Conservation (phyloP, 768 basidiomycete species). For the Myochromella boudieri region DNA sequence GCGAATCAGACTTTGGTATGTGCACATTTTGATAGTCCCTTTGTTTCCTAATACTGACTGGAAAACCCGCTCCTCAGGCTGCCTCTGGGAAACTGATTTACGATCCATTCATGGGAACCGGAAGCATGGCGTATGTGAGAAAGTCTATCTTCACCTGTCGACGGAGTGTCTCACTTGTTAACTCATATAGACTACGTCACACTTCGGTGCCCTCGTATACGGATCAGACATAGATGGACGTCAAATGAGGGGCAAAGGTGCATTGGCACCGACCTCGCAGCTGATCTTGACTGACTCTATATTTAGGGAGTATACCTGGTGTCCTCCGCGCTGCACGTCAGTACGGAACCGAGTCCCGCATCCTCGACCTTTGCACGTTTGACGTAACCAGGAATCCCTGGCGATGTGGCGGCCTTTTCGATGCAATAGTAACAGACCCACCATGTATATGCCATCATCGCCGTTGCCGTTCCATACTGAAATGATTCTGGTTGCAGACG, state of each 20-base stretch:
- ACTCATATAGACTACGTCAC: constrained; percentile 69
- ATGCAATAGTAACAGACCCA: constrained; percentile 93
- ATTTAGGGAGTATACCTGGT: constrained; percentile 54
- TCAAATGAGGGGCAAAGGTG: constrained; percentile 94
- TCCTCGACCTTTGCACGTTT: constrained; percentile 87
- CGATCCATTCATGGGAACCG: constrained; percentile 94
- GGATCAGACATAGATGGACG: constrained; percentile 98
- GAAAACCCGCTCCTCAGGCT: constrained; percentile 46
- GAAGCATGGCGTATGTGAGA: constrained; percentile 92
- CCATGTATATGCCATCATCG: constrained; percentile 62
- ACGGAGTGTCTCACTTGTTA: background rate
- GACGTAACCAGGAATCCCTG: constrained; percentile 91
- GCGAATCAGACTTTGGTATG: constrained; percentile 89
- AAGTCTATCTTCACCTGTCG: constrained; percentile 17
- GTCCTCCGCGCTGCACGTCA: constrained; percentile 79
- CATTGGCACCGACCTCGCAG: constrained; percentile 10
- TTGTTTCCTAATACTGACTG: background rate
- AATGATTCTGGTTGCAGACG: constrained; percentile 53
- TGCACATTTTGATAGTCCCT: background rate
- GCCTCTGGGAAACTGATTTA: constrained; percentile 89
- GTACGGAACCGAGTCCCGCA: constrained; percentile 71
- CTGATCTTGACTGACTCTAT: background rate
- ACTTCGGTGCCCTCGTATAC: constrained; percentile 84
- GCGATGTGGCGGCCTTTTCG: constrained; percentile 87
- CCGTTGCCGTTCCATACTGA: background rate